A percentile compares a stretch with the other conserved stretches of the same genome.
phyloP scores from a whole-genome alignment of 1,139 yeast species.

The Yamadazyma dendronema region DNA sequence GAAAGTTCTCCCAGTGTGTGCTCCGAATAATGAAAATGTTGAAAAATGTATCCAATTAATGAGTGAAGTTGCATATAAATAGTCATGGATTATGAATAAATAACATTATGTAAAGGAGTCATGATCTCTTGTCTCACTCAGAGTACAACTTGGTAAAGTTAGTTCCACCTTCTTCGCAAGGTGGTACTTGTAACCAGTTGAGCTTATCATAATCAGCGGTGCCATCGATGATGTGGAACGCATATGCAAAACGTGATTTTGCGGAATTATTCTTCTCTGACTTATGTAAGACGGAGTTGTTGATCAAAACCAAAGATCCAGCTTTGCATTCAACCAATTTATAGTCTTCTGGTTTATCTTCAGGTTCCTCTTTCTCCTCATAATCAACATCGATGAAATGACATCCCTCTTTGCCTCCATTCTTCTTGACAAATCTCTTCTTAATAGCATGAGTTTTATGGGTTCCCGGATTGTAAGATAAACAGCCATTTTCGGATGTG shows the following conservation, averaged over 20 bases:
- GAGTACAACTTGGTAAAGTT: constrained; percentile 49
- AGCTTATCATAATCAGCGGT: constrained; percentile 51
- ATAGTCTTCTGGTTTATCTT: constrained; percentile 35
- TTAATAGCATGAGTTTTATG: constrained; percentile 58
- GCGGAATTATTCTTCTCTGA: constrained; percentile 58
- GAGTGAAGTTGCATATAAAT: constrained; percentile 54
- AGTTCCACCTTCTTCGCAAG: constrained; percentile 53
- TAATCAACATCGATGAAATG: constrained; percentile 35
- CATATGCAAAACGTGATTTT: constrained; percentile 69
- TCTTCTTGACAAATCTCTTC: constrained; percentile 63
- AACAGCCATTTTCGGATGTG: constrained; percentile 64
- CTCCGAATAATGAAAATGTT: constrained; percentile 66
- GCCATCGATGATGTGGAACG: constrained; percentile 80
- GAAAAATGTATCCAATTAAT: constrained; percentile 67
- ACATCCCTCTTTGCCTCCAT: constrained; percentile 52
- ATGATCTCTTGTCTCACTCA: constrained; percentile 1
- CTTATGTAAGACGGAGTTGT: constrained; percentile 70
- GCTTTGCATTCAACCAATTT: constrained; percentile 62
- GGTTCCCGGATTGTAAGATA: constrained; percentile 72
- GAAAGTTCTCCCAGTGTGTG: constrained; percentile 85
- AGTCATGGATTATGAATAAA: neutral
- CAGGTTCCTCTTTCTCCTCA: constrained; percentile 17
- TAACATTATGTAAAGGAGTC: neutral
- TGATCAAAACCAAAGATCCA: constrained; percentile 67
- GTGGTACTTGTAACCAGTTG: constrained; percentile 81